phyloP scores from a whole-genome alignment of 2,329 filamentous ascomycete genomes.

The Penicillium sp. region DNA sequence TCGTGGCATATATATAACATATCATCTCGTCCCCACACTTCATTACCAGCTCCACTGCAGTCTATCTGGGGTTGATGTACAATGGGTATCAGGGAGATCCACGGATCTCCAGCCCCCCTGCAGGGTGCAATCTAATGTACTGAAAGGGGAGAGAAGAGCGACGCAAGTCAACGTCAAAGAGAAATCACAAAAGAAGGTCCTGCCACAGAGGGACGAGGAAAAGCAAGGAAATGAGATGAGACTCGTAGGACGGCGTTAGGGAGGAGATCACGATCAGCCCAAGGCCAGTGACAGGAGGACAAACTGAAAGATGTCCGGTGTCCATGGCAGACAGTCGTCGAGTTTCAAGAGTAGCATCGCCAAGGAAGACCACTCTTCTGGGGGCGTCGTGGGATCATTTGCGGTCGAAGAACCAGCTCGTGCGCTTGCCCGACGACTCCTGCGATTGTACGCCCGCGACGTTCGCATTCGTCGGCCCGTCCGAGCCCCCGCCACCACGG shows the following conservation, averaged over 20 bases:
- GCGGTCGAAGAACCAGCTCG: constrained; percentile 50
- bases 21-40: constrained; percentile 7
- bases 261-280: constrained; percentile 14
- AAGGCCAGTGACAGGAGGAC: constrained; percentile 19
- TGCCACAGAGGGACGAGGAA: background rate
- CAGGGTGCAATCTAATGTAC: constrained; percentile 24
- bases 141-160: constrained; percentile 9
- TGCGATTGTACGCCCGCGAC: constrained; percentile 59
- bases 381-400: constrained; percentile 30
- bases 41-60: constrained; percentile 18
- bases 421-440: constrained; percentile 61
- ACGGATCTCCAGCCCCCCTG: constrained; percentile 17
- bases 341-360: constrained; percentile 15
- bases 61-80: constrained; percentile 28
- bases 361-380: constrained; percentile 13
- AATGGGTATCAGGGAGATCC: constrained; percentile 24
- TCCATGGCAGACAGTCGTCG: constrained; percentile 15
- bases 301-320: constrained; percentile 18
- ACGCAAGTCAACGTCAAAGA: constrained; percentile 1
- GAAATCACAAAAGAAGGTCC: constrained; percentile 5
- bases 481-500: constrained; percentile 46
- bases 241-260: constrained; percentile 22
- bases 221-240: constrained; percentile 5
- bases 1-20: constrained; percentile 12
- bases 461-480: constrained; percentile 31